Conservation (phyloP, 2,329 filamentous ascomycete genomes). For the Penicillium sp. region DNA sequence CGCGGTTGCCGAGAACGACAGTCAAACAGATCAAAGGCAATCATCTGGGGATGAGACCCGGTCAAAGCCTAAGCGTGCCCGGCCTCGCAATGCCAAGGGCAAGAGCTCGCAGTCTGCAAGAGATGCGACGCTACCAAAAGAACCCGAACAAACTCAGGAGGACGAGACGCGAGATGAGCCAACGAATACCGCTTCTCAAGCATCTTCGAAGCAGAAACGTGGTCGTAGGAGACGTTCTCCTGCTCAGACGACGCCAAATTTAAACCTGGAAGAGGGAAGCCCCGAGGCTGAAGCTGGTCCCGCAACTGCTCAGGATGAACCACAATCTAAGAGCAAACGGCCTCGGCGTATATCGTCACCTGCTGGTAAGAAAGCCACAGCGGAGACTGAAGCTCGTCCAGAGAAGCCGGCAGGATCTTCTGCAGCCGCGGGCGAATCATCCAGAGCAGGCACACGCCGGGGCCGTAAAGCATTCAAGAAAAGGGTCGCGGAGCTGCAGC, state of each 20-base stretch:
- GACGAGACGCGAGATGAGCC: not conserved
- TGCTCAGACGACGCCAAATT: not conserved
- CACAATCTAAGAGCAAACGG: slow-evolving; percentile 7
- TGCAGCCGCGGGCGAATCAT: not conserved
- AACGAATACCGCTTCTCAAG: not conserved
- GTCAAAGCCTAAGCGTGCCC: not conserved
- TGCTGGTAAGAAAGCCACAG: not conserved
- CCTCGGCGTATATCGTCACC: slow-evolving; percentile 9
- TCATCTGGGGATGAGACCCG: not conserved
- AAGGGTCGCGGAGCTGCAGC: slow-evolving; percentile 9
- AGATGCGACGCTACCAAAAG: not conserved
- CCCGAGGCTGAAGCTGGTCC: not conserved
- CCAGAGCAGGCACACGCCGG: slow-evolving; percentile 1
- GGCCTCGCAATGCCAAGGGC: not conserved
- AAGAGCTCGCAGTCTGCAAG: not conserved
- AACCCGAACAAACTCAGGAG: not conserved
- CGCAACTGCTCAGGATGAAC: not conserved
- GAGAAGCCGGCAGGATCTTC: not conserved
- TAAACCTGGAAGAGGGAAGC: not conserved
- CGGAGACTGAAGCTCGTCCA: not conserved
- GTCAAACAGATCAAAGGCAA: not conserved
- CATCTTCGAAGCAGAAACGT: not conserved
- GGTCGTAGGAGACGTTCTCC: not conserved
- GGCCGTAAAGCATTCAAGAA: slow-evolving; percentile 11
- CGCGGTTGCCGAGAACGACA: not conserved